phyloP scores from a whole-genome alignment of 2,329 filamentous ascomycete genomes.

The Phyllosticta citrichinensis region DNA sequence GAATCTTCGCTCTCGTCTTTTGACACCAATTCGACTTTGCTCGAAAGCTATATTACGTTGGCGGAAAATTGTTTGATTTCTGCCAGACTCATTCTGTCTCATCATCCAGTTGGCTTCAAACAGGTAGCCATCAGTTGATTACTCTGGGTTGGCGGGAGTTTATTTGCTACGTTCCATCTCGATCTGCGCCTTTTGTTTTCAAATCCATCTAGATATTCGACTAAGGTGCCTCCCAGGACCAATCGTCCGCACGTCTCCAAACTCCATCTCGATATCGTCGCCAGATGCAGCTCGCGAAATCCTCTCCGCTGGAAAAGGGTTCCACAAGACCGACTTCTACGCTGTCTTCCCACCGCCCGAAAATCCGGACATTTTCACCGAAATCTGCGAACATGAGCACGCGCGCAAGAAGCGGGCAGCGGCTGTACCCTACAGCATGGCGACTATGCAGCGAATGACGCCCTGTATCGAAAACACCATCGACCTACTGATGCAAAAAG shows the following conservation, averaged over 20 bases:
- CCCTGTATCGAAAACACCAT: conserved; percentile 19
- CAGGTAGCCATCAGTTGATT: too few relatives aligned
- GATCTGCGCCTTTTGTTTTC: neutral
- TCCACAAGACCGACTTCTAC: conserved; percentile 10
- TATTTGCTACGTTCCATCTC: too few relatives aligned
- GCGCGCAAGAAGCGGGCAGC: conserved; percentile 9
- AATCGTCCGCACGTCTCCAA: conserved; percentile 67
- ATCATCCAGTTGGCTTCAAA: too few relatives aligned
- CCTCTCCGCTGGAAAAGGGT: conserved; percentile 53
- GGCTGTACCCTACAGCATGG: conserved; percentile 15
- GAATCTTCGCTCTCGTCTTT: neutral
- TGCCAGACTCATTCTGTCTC: too few relatives aligned
- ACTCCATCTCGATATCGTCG: conserved; percentile 68
- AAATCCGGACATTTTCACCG: conserved; percentile 26
- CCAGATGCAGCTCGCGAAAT: conserved; percentile 54
- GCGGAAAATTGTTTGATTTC: too few relatives aligned
- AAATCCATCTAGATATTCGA: too few relatives aligned
- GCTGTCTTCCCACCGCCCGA: conserved; percentile 6
- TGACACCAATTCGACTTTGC: too few relatives aligned
- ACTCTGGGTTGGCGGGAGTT: too few relatives aligned
- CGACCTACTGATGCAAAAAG: conserved; percentile 15
- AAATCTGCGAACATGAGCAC: conserved; percentile 42
- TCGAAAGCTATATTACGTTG: too few relatives aligned
- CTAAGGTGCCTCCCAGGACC: conserved; percentile 16
- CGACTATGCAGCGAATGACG: conserved; percentile 20